Conservation (phyloP, 345 rosid species). For the Acer campestre region DNA sequence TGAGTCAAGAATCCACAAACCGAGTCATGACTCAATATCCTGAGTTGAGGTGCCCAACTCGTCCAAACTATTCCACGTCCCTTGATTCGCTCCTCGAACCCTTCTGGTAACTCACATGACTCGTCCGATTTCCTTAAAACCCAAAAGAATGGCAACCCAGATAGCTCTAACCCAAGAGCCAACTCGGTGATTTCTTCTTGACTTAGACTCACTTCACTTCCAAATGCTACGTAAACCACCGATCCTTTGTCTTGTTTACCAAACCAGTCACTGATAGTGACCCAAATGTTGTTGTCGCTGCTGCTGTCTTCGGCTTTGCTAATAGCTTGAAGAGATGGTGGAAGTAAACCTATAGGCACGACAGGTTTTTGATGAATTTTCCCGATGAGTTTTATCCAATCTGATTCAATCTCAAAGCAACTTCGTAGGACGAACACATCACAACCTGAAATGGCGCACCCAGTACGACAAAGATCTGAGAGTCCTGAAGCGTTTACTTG, state of each 20-base stretch:
- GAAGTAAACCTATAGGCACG: slow-evolving; percentile 15
- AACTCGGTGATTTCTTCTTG: slow-evolving; percentile 4
- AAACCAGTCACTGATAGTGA: not conserved
- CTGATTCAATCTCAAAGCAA: slow-evolving; percentile 24
- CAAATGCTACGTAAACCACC: slow-evolving; percentile 4
- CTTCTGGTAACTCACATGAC: slow-evolving; percentile 18
- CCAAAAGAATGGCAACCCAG: slow-evolving; percentile 9
- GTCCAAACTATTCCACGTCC: slow-evolving; percentile 20
- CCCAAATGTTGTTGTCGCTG: no score
- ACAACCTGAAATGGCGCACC: not conserved
- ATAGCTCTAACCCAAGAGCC: slow-evolving; percentile 1
- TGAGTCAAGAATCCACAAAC: slow-evolving; percentile 28
- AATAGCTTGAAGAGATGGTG: not conserved
- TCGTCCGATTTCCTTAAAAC: not conserved
- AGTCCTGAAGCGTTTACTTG: not conserved
- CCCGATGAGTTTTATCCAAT: slow-evolving; percentile 11
- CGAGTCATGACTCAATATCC: slow-evolving; percentile 20
- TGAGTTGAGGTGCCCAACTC: slow-evolving; percentile 29
- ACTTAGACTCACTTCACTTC: not conserved
- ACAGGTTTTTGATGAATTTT: slow-evolving; percentile 18
- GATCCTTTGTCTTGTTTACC: not conserved
- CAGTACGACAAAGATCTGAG: not conserved
- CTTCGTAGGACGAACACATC: slow-evolving; percentile 3
- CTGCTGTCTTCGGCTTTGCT: not conserved
- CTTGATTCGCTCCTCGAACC: slow-evolving; percentile 25